Conservation (phyloP, 345 rosid genomes). For the Alliaria petiolata region DNA sequence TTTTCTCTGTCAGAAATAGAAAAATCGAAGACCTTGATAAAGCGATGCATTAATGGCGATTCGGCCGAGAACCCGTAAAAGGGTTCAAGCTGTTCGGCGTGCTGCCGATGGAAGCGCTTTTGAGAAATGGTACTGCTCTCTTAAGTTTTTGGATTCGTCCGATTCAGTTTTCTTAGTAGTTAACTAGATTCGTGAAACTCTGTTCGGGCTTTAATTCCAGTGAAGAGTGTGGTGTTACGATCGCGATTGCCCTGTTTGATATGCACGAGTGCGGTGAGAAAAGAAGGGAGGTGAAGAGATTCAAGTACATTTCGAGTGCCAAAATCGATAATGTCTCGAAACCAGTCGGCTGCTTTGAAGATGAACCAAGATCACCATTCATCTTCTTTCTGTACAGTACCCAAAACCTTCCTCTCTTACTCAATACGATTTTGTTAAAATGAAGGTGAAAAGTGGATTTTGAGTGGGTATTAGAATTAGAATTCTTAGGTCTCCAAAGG, state of each 20-base stretch:
- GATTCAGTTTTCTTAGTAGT: not conserved
- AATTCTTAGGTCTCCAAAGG: not conserved
- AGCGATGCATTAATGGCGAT: conserved; percentile 48
- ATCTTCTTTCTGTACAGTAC: conserved; percentile 59
- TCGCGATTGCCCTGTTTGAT: conserved; percentile 65
- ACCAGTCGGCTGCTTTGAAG: conserved; percentile 18
- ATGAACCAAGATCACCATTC: conserved; percentile 75
- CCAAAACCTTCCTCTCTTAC: not conserved
- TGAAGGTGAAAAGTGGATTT: not conserved
- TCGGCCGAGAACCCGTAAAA: conserved; percentile 53
- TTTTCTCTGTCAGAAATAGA: conserved; percentile 12
- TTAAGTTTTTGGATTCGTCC: not conserved
- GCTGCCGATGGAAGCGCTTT: conserved; percentile 85
- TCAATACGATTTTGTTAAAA: not conserved
- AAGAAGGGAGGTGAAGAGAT: conserved; percentile 53
- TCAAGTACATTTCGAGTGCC: conserved; percentile 45
- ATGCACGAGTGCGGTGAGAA: conserved; percentile 64
- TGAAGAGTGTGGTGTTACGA: conserved; percentile 46
- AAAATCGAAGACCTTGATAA: conserved; percentile 25
- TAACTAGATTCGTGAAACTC: conserved; percentile 6
- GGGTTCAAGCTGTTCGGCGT: conserved; percentile 66
- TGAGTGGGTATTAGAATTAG: not conserved
- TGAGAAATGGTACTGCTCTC: conserved; percentile 50
- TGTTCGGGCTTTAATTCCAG: conserved; percentile 35
- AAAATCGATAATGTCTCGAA: conserved; percentile 9